phyloP scores from a whole-genome alignment of 2,329 filamentous ascomycete species.

The Ascochyta koolunga region DNA sequence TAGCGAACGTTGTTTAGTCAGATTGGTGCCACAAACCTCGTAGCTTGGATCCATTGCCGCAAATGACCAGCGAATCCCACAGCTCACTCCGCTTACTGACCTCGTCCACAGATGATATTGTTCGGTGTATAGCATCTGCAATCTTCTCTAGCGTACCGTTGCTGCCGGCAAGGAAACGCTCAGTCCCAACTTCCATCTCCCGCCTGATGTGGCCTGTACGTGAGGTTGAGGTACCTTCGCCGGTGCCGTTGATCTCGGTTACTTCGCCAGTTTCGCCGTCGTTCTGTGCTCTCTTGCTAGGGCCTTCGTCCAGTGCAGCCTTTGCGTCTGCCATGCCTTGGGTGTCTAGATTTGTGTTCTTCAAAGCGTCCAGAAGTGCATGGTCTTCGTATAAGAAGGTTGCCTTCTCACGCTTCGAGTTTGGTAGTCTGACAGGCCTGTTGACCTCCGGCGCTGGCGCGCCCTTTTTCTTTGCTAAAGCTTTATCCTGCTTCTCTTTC shows the following conservation, averaged over 20 bases:
- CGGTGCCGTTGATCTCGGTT: slow-evolving; percentile 37
- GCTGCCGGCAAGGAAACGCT: slow-evolving; percentile 70
- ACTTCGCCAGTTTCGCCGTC: slow-evolving; percentile 39
- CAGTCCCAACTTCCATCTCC: slow-evolving; percentile 78
- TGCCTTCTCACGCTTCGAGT: slow-evolving; percentile 72
- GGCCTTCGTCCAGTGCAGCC: slow-evolving; percentile 57
- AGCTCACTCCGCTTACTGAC: slow-evolving; percentile 82
- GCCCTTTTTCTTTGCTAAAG: slow-evolving; percentile 63
- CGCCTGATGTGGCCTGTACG: slow-evolving; percentile 48
- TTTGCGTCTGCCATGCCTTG: slow-evolving; percentile 58
- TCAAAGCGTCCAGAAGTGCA: slow-evolving; percentile 60
- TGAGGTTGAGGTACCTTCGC: slow-evolving; percentile 22
- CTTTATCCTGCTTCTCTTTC: slow-evolving; percentile 74
- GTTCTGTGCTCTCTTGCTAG: slow-evolving; percentile 48
- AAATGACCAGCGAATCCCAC: slow-evolving; percentile 91
- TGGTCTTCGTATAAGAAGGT: slow-evolving; percentile 77
- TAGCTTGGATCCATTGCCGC: slow-evolving; percentile 80
- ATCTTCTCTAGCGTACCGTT: slow-evolving; percentile 81
- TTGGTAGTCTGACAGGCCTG: slow-evolving; percentile 68
- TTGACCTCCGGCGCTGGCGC: slow-evolving; percentile 66
- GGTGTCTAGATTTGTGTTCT: slow-evolving; percentile 55
- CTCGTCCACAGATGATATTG: slow-evolving; percentile 82
- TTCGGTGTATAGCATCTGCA: slow-evolving; percentile 80
- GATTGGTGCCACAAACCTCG: slow-evolving; percentile 56
- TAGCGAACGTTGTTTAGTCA: slow-evolving; percentile 34